Evolutionary conservation across 768 basidiomycete species (phyloP), one percentile per base, ranked within the genome.

Genomic region (Agrocybe praecox): DNA sequence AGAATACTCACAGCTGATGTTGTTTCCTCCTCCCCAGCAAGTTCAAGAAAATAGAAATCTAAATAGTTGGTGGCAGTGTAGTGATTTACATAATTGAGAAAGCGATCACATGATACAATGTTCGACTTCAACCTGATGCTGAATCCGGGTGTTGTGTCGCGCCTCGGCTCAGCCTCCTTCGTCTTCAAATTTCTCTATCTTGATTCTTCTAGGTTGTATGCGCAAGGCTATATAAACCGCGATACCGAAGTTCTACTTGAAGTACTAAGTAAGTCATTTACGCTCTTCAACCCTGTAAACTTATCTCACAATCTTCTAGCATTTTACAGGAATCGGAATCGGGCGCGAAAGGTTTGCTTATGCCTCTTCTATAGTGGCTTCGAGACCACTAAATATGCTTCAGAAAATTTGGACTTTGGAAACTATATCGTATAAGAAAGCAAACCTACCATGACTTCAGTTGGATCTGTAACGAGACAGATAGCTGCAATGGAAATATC

Each of bases 401-500:
- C 17, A 14, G 23, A 26, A 15, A 9, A 26, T 18, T 46, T 21
- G 15, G 14, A 7, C 6, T 21, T 21, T 46, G 19, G 45, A 46
- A 19, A 18, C 24, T 12, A 11, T 21, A 26, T 49, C 24, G 26
- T 33, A 7, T 17, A 3, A 21, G 26, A 18, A 12, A 21, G 23
- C 45, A 10, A 19, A 46, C 19, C 53, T 19, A 57, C 19, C 49
- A 67, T 68, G 67, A 50, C 78, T 17, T 76, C 79, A 48, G 78
- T 90, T 68, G 75, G 80, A 22, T 80, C 86, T 3, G 75, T 90
- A 46, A 88, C 88, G 10, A 80, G 83, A 44, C 88, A 90, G 65
- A 84, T 91, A 21, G 81, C 87, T 44, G 80, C 85, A 1, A 80
- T 91, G 26, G 89, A 90, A 61, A 83, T 90, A 4, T 78, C 82